Conservation (phyloP, 768 basidiomycete genomes). For the Macrocybe gigantea region DNA sequence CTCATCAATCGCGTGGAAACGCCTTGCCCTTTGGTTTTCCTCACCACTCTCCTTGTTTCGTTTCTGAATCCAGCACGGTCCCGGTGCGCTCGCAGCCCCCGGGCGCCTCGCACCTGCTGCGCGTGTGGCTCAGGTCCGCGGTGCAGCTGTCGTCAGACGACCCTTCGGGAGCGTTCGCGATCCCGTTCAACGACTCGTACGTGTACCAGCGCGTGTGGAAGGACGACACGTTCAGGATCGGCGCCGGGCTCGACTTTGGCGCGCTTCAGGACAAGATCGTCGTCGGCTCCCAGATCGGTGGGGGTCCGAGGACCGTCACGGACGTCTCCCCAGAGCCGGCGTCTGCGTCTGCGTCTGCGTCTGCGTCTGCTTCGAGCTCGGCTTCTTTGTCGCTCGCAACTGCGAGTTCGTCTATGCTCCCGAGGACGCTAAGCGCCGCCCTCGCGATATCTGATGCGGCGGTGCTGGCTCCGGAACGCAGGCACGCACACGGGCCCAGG, state of each 20-base stretch:
- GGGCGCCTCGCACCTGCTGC: constrained; percentile 57
- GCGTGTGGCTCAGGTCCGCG: constrained; percentile 56
- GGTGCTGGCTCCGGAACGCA: no score
- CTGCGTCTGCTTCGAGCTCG: no score
- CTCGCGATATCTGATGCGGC: no score
- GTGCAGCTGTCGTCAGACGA: constrained; percentile 23
- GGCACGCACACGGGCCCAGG: no score
- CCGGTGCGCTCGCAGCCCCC: constrained; percentile 47
- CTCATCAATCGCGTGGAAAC: no score
- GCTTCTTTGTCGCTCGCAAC: no score
- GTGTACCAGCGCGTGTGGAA: constrained; percentile 66
- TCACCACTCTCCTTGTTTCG: constrained; percentile 2
- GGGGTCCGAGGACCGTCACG: constrained; percentile 29
- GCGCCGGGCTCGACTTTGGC: constrained; percentile 49
- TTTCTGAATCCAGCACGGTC: constrained; percentile 34
- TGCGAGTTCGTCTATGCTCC: no score
- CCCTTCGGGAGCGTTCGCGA: constrained; percentile 21
- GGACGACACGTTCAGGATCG: constrained; percentile 56
- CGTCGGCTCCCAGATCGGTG: constrained; percentile 38
- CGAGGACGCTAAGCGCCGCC: no score
- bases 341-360: no score
- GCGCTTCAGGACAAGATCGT: constrained; percentile 41
- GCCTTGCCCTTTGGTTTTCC: neutral
- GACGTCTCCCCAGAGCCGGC: no score
- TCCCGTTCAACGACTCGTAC: constrained; percentile 42